Percentiles rank a stretch among this genome's conserved stretches.
Evolutionary conservation across 2,329 filamentous ascomycete species (phyloP).

Genomic region (Stemphylium vesicarium): DNA sequence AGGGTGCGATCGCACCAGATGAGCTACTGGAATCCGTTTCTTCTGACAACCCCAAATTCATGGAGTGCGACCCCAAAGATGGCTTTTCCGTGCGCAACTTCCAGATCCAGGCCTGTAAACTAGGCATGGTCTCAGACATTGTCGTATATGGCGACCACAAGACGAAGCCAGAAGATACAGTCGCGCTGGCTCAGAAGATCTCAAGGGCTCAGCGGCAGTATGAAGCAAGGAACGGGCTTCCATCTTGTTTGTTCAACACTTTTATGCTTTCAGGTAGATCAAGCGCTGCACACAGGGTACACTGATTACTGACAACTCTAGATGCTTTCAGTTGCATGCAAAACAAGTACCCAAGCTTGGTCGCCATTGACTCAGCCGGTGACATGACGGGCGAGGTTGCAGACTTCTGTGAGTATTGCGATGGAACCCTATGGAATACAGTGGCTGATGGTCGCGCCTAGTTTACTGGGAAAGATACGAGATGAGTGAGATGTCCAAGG

Average conservation of each 20-base stretch:
- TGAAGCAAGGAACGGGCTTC: slow-evolving; percentile 69
- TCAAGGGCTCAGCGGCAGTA: slow-evolving; percentile 76
- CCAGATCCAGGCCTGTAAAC: slow-evolving; percentile 90
- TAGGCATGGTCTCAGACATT: slow-evolving; percentile 87
- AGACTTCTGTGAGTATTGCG: slow-evolving; percentile 71
- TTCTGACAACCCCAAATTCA: slow-evolving; percentile 67
- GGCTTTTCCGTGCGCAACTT: slow-evolving; percentile 98
- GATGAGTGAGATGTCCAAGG: slow-evolving; percentile 91
- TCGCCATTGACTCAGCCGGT: slow-evolving; percentile 76
- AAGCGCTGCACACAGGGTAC: not conserved
- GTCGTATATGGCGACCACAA: slow-evolving; percentile 84
- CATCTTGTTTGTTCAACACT: slow-evolving; percentile 74
- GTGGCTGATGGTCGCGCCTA: slow-evolving; percentile 27
- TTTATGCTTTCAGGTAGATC: slow-evolving; percentile 71
- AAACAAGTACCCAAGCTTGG: slow-evolving; percentile 68
- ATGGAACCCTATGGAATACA: too few relatives aligned
- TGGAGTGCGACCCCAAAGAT: slow-evolving; percentile 83
- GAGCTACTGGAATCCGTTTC: slow-evolving; percentile 70
- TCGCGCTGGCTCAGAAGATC: slow-evolving; percentile 68
- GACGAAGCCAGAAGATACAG: slow-evolving; percentile 66
- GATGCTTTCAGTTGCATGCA: slow-evolving; percentile 64
- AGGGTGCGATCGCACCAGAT: slow-evolving; percentile 82
- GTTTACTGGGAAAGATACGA: slow-evolving; percentile 84
- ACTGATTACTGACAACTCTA: slow-evolving; percentile 20
- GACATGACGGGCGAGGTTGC: slow-evolving; percentile 76